Evolutionary conservation across 768 basidiomycete genomes (phyloP), one percentile per base, ranked within the genome.

Genomic region (Holtermanniella nyarrowii): DNA sequence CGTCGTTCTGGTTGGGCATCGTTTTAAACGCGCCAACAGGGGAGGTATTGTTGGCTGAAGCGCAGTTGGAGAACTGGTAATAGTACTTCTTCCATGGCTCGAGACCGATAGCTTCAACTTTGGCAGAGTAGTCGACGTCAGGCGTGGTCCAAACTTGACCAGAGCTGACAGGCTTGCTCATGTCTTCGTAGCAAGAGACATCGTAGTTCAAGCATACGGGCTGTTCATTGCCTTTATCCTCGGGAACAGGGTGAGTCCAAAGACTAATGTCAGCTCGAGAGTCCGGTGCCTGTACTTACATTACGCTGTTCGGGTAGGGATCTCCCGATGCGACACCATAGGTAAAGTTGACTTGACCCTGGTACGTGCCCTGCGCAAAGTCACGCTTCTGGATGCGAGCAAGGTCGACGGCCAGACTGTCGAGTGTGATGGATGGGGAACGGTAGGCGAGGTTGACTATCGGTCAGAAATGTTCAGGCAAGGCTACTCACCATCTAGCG

Each of bases 111-210:
- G 80, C 79, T 56, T 82, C 80, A 16, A 82, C 77, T 63, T 81
- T 81, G 56, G 80, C 73, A 0, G 80, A 80, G 63, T 74, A 79
- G 60, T 80, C 79, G 37, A 81, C 77, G 50, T 82, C 80, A 48
- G 77, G 77, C 49, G 72, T 61, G 0, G 79, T 79, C 64, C 79
- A 80, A 0, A 77, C 79, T 53, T 78, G 70, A 12, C 76, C 79
- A 7, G 74, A 71, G 53, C 77, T 72, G 31, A 77, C 58, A 23
- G 59, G 57, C 2, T 74, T 74, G 11, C 71, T 58, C 26, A 77
- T 63, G 42, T 64, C 63, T 4, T 69, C 74, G 72, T 73, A 80
- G 1, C 74, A 69, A 61, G 78, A 80, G 39, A 77, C 74, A 16
- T 79, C 78, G 14, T 79, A 75, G 58, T 78, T 77, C 0, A 60